Conservation (phyloP, 169 alveolate species). For the Plasmodium fragile region DNA sequence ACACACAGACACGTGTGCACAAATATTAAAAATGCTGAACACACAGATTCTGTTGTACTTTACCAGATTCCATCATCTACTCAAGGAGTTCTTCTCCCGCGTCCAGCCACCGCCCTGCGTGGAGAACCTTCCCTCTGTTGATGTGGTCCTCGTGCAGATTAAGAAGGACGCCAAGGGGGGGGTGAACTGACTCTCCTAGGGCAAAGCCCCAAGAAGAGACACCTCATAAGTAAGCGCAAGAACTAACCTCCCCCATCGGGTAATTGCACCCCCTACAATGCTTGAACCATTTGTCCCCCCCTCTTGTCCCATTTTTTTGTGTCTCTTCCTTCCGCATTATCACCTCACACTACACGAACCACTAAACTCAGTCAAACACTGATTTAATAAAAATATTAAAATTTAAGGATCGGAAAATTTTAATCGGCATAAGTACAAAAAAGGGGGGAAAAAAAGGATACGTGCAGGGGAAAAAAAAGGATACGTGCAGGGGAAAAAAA, state of each 20-base stretch:
- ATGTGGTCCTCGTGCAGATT: conserved; percentile 44
- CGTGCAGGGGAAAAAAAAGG: conserved; percentile 6
- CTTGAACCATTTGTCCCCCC: neutral
- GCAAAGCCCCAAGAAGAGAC: neutral
- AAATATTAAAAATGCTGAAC: conserved; percentile 34
- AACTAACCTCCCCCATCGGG: neutral
- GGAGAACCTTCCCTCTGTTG: conserved; percentile 55
- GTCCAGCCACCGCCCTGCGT: conserved; percentile 12
- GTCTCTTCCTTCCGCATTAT: neutral
- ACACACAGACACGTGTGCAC: conserved; percentile 31
- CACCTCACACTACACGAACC: too few relatives aligned
- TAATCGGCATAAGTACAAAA: conserved; percentile 48
- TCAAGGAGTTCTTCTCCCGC: conserved; percentile 15
- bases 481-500: neutral
- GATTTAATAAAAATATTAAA: conserved; percentile 67
- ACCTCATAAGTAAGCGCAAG: neutral
- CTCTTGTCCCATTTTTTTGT: neutral
- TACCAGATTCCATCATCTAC: conserved; percentile 40
- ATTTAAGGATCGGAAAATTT: conserved; percentile 70
- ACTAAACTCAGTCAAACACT: conserved; percentile 39
- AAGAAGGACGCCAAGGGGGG: conserved; percentile 24
- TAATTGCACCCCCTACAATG: neutral
- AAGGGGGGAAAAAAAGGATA: conserved; percentile 24
- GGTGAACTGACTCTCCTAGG: neutral
- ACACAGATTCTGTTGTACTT: conserved; percentile 55